Percentiles rank a stretch among this genome's conserved stretches.
Evolutionary conservation across 306 rosid species (phyloP).

Genomic region (Cicer yamashitae): DNA sequence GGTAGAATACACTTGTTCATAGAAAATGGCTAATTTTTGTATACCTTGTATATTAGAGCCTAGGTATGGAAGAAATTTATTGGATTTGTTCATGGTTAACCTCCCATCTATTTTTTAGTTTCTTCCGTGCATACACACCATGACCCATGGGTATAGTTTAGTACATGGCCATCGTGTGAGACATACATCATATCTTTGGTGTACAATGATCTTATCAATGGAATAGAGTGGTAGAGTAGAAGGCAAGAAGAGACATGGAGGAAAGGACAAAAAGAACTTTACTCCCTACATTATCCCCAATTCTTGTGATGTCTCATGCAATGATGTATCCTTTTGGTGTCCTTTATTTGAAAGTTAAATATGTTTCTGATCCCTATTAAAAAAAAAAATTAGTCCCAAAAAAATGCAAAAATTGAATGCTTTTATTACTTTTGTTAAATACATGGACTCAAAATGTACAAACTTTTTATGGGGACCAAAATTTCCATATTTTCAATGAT

Average conservation of each 20-base stretch:
- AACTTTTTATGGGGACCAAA: background rate
- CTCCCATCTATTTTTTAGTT: background rate
- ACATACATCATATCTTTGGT: constrained; percentile 15
- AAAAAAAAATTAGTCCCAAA: background rate
- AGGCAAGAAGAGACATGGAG: background rate
- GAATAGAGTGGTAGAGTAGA: background rate
- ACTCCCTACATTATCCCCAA: background rate
- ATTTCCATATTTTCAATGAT: background rate
- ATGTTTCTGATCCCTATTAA: background rate
- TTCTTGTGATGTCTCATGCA: constrained; percentile 33
- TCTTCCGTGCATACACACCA: constrained; percentile 10
- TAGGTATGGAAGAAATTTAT: background rate
- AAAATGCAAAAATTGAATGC: background rate
- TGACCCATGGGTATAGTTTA: constrained; percentile 10
- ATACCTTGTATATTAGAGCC: constrained; percentile 23
- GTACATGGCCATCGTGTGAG: constrained; percentile 3
- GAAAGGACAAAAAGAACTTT: background rate
- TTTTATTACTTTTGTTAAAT: background rate
- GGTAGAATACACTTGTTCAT: constrained; percentile 26
- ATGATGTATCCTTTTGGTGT: constrained; percentile 4
- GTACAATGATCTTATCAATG: background rate
- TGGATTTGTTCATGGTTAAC: constrained; percentile 28
- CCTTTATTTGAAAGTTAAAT: background rate
- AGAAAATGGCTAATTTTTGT: constrained; percentile 26
- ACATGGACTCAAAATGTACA: background rate